Conservation (phyloP, 164 flowering plant species). For the Kalanchoe fedtschenkoi region DNA sequence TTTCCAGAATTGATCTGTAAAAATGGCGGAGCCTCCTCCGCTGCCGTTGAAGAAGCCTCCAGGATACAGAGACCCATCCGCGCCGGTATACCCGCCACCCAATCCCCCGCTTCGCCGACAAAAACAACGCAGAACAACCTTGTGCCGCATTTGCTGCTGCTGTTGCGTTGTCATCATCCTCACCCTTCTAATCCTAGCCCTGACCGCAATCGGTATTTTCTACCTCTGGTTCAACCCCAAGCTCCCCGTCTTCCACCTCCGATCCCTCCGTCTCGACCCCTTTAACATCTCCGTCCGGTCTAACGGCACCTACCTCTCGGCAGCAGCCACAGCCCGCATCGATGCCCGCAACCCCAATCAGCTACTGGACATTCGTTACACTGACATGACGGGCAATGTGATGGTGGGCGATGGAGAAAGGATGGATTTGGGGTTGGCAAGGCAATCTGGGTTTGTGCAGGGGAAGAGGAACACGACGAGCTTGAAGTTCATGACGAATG, state of each 20-base stretch:
- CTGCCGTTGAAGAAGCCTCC: conserved; percentile 48
- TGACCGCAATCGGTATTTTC: conserved; percentile 19
- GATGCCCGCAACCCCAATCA: conserved; percentile 42
- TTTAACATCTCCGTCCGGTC: conserved; percentile 28
- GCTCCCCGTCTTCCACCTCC: conserved; percentile 39
- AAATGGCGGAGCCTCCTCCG: conserved; percentile 19
- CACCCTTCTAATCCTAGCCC: conserved; percentile 15
- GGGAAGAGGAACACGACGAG: conserved; percentile 24
- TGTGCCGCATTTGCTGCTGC: conserved; percentile 37
- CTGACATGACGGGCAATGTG: conserved; percentile 14
- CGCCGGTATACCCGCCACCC: conserved; percentile 7
- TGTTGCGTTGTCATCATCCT: conserved; percentile 13
- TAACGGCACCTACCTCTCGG: conserved; percentile 38
- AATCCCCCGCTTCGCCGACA: conserved; percentile 23
- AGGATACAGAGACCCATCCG: conserved; percentile 40
- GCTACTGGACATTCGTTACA: conserved; percentile 26
- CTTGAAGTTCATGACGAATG: conserved; percentile 27
- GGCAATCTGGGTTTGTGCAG: conserved; percentile 27
- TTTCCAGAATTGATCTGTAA: neutral
- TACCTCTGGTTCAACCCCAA: conserved; percentile 50
- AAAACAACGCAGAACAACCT: conserved; percentile 16
- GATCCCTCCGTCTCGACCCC: conserved; percentile 21
- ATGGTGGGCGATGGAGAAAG: conserved; percentile 14
- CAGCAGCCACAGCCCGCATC: conserved; percentile 21
- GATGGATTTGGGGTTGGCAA: conserved; percentile 28